Base-by-base conservation (phyloP, 108 stramenopile genomes). In the Nitzschia sp. region DNA sequence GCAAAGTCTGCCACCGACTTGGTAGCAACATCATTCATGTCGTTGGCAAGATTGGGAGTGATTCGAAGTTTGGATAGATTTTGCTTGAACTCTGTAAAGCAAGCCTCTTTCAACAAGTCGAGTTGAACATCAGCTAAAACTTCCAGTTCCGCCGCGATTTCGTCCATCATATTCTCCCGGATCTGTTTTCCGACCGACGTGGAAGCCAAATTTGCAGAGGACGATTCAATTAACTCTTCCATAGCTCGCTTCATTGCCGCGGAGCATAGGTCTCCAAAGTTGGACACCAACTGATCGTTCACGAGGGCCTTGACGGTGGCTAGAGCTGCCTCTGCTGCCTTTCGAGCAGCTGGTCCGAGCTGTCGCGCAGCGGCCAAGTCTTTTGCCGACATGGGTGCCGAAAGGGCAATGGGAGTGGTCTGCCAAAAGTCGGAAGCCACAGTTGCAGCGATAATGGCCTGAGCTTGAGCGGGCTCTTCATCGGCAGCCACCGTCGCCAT, bases 251-350 rank as follows among this genome's bases (percentile, higher is more conserved):
- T 61, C 24, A 77, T 73, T 49, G 88, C 80, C 13, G 93, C 93
- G 56, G 72, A 75, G 69, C 82, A 84, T 54, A 94, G 72, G 0
- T 85, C 78, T 19, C 90, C 90, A 70, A 91, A 94, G 80, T 85
- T 79, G n/a, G 86, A 48, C 0, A 94, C 86, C 9, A 93, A 56
- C 13, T 70, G 64, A 32, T 74, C 72, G 23, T 80, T 81, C 3
- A 58, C 64, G 13, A 62, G 48, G 29, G 57, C 49, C 36, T 70
- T 69, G 64, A 74, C 59, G 9, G 49, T 64, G 28, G 62, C 54
- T 36, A 79, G 47, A 27, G 79, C 85, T 3, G 70, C 68, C 11
- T 78, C 80, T 29, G 85, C 31, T 2, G 74, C 85, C 61, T 74
- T 74, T 27, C 64, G 76, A 30, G 83, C 79, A 5, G 74, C 57